These are phyloP conservation scores for Insectozyma bohioensis DNA, from an alignment of 1,139 yeast genomes.

Conservation along the genomic window DNA sequence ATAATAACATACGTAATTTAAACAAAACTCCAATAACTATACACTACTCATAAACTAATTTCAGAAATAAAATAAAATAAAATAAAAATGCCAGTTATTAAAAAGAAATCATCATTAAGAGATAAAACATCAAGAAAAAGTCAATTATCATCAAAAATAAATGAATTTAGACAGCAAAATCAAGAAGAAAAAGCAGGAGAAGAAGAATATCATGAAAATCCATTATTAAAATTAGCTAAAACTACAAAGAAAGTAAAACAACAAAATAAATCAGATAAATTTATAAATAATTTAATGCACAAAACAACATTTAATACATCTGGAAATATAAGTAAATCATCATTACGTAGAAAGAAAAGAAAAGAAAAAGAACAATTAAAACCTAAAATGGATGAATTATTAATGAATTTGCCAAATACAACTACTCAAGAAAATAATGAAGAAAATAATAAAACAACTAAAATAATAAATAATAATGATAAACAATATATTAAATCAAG, in stretches of 20 bases:
- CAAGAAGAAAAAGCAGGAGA: slow-evolving; percentile 15
- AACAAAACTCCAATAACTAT: too few species aligned
- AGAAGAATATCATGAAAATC: slow-evolving; percentile 39
- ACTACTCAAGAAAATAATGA: slow-evolving; percentile 8
- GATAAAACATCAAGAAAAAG: slow-evolving; percentile 28
- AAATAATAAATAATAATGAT: slow-evolving; percentile 10
- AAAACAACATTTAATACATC: slow-evolving; percentile 35
- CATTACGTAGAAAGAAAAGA: slow-evolving; percentile 64
- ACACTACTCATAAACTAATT: background rate
- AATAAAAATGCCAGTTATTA: slow-evolving; percentile 26
- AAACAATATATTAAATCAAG: slow-evolving; percentile 18
- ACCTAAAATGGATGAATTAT: slow-evolving; percentile 65
- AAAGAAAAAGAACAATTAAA: slow-evolving; percentile 60
- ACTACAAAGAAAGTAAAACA: slow-evolving; percentile 57
- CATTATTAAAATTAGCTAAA: slow-evolving; percentile 54
- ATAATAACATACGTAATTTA: too few species aligned
- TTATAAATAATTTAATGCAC: slow-evolving; percentile 26
- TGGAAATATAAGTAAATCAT: slow-evolving; percentile 58
- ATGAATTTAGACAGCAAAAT: slow-evolving; percentile 21
- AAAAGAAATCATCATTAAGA: slow-evolving; percentile 39
- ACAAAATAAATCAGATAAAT: slow-evolving; percentile 30
- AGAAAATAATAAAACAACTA: background rate
- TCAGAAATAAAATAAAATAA: slow-evolving; percentile 2
- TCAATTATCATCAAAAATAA: slow-evolving; percentile 24
- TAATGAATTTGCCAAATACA: slow-evolving; percentile 49